phyloP scores from a whole-genome alignment of 2,329 filamentous ascomycete genomes.

The Bipolaris oryzae region DNA sequence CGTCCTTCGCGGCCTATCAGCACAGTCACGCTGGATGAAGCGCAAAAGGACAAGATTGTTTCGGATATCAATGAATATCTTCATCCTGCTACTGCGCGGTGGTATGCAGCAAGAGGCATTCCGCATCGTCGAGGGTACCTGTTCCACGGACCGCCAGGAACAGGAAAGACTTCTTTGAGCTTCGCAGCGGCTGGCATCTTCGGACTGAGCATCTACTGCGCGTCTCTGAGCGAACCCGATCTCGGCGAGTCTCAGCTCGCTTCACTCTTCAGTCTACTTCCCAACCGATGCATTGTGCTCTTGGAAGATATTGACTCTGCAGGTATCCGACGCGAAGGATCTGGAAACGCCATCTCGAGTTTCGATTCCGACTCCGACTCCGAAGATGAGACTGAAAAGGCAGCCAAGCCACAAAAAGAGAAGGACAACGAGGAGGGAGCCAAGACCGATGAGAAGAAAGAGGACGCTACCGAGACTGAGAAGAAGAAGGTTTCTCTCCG shows the following conservation, averaged over 20 bases:
- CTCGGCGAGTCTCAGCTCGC: slow-evolving; percentile 70
- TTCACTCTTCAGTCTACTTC: slow-evolving; percentile 52
- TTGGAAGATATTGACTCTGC: slow-evolving; percentile 58
- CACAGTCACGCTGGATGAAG: slow-evolving; percentile 74
- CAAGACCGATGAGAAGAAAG: neutral
- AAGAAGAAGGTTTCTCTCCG: slow-evolving; percentile 9
- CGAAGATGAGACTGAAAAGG: neutral
- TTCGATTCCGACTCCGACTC: neutral
- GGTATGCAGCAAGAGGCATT: slow-evolving; percentile 84
- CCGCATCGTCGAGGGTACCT: slow-evolving; percentile 86
- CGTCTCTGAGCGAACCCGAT: slow-evolving; percentile 67
- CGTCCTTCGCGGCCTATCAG: slow-evolving; percentile 73
- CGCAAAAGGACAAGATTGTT: slow-evolving; percentile 70
- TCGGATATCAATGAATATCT: slow-evolving; percentile 80
- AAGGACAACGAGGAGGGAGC: neutral
- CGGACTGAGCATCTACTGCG: slow-evolving; percentile 54
- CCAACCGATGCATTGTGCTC: slow-evolving; percentile 53
- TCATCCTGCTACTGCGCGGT: slow-evolving; percentile 72
- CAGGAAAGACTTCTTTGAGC: slow-evolving; percentile 68
- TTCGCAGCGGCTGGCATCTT: slow-evolving; percentile 56
- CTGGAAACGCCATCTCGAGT: neutral
- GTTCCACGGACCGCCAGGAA: slow-evolving; percentile 79
- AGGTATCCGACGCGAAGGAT: slow-evolving; percentile 48
- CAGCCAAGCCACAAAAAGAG: neutral
- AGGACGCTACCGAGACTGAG: neutral